Conservation (phyloP, 2,329 filamentous ascomycete genomes). For the Dactylellina sp. region DNA sequence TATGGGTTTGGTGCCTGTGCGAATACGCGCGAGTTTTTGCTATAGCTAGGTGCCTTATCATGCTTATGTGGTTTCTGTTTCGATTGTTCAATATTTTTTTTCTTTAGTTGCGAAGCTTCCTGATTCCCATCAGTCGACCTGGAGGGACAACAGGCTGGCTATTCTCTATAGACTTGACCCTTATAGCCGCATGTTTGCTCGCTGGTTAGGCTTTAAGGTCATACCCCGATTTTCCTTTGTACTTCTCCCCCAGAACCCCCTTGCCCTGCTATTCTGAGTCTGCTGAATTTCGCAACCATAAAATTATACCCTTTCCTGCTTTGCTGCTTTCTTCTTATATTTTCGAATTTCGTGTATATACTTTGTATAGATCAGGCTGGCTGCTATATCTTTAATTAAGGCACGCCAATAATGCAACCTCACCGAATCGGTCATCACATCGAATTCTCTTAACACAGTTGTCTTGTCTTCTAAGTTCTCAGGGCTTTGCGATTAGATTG, state of each 20-base stretch:
- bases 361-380: conserved; percentile 22
- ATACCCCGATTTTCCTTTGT: conserved; percentile 46
- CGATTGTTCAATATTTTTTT: conserved; percentile 16
- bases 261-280: conserved; percentile 12
- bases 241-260: not conserved
- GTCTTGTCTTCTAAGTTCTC: too few relatives aligned
- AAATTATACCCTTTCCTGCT: conserved; percentile 48
- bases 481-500: too few relatives aligned
- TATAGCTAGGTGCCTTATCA: conserved; percentile 18
- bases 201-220: conserved; percentile 29
- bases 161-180: conserved; percentile 12
- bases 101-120: not conserved
- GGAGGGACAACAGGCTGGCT: conserved; percentile 32
- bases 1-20: not conserved
- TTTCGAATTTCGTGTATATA: conserved; percentile 33
- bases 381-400: conserved; percentile 25
- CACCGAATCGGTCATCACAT: too few relatives aligned
- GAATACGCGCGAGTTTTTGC: not conserved
- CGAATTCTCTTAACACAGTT: not conserved
- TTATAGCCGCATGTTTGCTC: conserved; percentile 23
- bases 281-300: conserved; percentile 28
- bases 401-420: conserved; percentile 23
- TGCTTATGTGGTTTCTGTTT: conserved; percentile 10
- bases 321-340: conserved; percentile 4
- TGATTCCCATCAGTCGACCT: conserved; percentile 24